Evolutionary conservation across 805 yeast species (phyloP).

Genomic region (Starmerella stellata): DNA sequence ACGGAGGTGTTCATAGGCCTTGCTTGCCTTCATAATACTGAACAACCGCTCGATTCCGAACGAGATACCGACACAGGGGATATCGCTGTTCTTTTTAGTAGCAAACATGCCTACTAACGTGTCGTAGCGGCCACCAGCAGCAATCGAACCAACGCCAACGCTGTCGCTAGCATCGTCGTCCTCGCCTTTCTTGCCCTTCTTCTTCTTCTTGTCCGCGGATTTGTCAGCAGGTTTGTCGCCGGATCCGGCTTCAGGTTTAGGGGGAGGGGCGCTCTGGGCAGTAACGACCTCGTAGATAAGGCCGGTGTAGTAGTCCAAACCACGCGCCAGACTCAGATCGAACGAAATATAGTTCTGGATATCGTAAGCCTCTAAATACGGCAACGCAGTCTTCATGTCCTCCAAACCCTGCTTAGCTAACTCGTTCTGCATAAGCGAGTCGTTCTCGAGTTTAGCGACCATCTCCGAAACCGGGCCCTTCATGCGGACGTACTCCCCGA

Average conservation of each 20-base stretch:
- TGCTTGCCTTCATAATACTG: conserved; percentile 68
- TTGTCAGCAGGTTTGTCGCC: conserved; percentile 44
- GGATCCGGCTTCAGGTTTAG: too few species aligned
- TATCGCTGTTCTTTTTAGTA: conserved; percentile 54
- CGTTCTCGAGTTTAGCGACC: conserved; percentile 36
- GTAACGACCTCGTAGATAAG: conserved; percentile 94
- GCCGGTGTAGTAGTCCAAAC: conserved; percentile 94
- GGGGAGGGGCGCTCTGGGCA: conserved; percentile 86
- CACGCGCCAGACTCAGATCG: conserved; percentile 91
- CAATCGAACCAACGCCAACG: conserved; percentile 96
- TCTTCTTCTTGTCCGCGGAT: conserved; percentile 29
- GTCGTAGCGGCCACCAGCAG: conserved; percentile 98
- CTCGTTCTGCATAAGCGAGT: conserved; percentile 46
- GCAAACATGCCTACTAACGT: conserved; percentile 92
- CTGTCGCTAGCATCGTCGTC: conserved; percentile 89
- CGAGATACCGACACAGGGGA: conserved; percentile 94
- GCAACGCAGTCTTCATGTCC: conserved; percentile 60
- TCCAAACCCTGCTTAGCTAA: conserved; percentile 63
- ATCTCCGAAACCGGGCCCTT: conserved; percentile 39
- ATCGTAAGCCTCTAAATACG: conserved; percentile 69
- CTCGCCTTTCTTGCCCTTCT: conserved; percentile 30
- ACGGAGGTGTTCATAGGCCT: conserved; percentile 44
- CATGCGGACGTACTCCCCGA: conserved; percentile 77
- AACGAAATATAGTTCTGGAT: conserved; percentile 44
- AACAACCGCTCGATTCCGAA: conserved; percentile 93